Evolutionary conservation across 805 yeast genomes (phyloP).

Genomic region (Deakozyma indianensis): DNA sequence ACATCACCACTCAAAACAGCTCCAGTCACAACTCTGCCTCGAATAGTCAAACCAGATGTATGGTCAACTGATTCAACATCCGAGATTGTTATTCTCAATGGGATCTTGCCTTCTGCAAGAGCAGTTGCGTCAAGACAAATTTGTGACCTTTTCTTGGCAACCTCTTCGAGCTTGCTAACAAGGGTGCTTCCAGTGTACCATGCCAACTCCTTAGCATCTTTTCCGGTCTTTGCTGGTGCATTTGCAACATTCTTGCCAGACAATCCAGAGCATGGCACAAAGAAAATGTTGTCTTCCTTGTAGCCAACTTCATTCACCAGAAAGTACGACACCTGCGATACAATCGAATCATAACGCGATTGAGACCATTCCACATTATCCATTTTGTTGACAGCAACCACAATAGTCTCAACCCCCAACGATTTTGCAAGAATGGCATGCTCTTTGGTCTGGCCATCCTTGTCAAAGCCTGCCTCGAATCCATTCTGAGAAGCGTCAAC

Average conservation of each 20-base stretch:
- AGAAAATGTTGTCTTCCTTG: slow-evolving; percentile 24
- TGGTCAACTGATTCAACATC: slow-evolving; percentile 43
- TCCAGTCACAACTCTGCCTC: slow-evolving; percentile 61
- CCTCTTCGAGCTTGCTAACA: slow-evolving; percentile 20
- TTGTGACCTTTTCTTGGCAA: slow-evolving; percentile 14
- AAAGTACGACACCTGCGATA: slow-evolving; percentile 33
- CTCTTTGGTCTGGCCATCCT: slow-evolving; percentile 67
- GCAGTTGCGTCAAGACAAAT: slow-evolving; percentile 13
- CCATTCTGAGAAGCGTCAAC: slow-evolving; percentile 54
- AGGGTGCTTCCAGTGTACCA: slow-evolving; percentile 39
- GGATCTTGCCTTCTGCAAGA: slow-evolving; percentile 21
- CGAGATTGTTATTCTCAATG: slow-evolving; percentile 45
- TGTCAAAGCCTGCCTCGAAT: slow-evolving; percentile 53
- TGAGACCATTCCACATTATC: slow-evolving; percentile 48
- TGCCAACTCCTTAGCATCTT: slow-evolving; percentile 8
- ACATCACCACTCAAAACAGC: slow-evolving; percentile 58
- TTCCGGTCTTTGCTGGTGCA: slow-evolving; percentile 16
- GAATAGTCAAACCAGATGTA: slow-evolving; percentile 34
- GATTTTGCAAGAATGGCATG: slow-evolving; percentile 56
- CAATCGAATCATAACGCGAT: slow-evolving; percentile 37
- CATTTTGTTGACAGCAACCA: slow-evolving; percentile 58
- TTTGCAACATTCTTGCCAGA: slow-evolving; percentile 52
- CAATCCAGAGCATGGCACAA: slow-evolving; percentile 58
- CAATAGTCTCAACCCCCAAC: slow-evolving; percentile 46
- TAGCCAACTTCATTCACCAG: slow-evolving; percentile 41